Percentiles rank a stretch among this genome's conserved stretches.
Conservation (phyloP, 1,139 yeast genomes). For the Taiozyma onychis region DNA sequence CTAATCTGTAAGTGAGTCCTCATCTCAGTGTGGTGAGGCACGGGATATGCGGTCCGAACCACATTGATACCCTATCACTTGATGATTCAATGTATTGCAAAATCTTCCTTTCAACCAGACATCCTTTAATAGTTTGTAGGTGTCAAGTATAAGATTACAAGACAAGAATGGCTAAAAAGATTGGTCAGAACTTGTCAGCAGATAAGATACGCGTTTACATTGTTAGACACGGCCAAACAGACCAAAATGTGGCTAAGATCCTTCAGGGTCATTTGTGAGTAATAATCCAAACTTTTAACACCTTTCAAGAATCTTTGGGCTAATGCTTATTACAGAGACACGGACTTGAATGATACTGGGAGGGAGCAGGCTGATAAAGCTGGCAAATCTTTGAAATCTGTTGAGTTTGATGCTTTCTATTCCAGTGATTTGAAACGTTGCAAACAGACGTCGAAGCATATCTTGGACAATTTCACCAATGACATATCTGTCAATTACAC, state of each 20-base stretch:
- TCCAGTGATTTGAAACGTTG: conserved; percentile 63
- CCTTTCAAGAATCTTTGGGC: too few species aligned
- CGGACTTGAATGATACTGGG: conserved; percentile 56
- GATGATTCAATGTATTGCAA: neutral
- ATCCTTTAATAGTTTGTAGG: too few species aligned
- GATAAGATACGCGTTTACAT: conserved; percentile 48
- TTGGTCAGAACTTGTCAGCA: conserved; percentile 26
- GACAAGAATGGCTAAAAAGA: neutral
- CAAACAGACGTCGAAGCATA: conserved; percentile 31
- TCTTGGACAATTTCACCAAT: conserved; percentile 8
- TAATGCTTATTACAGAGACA: conserved; percentile 27
- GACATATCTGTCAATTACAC: conserved; percentile 22
- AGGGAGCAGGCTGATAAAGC: conserved; percentile 46
- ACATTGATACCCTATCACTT: neutral
- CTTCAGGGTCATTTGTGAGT: conserved; percentile 63
- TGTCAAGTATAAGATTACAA: too few species aligned
- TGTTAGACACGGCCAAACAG: conserved; percentile 80
- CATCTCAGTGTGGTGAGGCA: too few species aligned
- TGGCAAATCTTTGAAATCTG: conserved; percentile 35
- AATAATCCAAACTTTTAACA: too few species aligned
- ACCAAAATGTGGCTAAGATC: conserved; percentile 57
- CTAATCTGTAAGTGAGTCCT: neutral
- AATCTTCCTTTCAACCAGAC: too few species aligned
- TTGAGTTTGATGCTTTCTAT: conserved; percentile 45
- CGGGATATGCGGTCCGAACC: too few species aligned